Evolutionary conservation across 2,329 filamentous ascomycete genomes (phyloP).

Genomic region (Drechslerella stenobrocha): DNA sequence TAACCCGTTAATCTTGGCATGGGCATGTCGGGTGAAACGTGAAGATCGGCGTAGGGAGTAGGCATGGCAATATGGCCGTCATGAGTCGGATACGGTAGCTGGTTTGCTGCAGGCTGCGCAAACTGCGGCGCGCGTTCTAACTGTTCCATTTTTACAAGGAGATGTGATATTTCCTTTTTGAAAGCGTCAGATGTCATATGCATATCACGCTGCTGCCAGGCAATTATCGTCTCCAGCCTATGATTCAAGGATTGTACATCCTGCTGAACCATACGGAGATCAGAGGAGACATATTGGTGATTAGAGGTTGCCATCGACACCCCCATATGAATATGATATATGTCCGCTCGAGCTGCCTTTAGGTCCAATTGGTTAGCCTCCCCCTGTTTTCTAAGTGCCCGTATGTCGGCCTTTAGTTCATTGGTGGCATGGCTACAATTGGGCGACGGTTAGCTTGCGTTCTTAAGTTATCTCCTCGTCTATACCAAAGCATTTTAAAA

Average conservation of each 20-base stretch:
- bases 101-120: neutral
- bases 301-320: slow-evolving; percentile 23
- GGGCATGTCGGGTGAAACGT: slow-evolving; percentile 18
- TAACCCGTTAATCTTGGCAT: slow-evolving; percentile 20
- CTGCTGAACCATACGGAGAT: slow-evolving; percentile 30
- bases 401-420: slow-evolving; percentile 23
- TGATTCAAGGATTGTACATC: slow-evolving; percentile 34
- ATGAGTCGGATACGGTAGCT: slow-evolving; percentile 29
- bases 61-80: slow-evolving; percentile 30
- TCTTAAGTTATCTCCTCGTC: neutral
- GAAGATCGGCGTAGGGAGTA: slow-evolving; percentile 20
- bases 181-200: slow-evolving; percentile 31
- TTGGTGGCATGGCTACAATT: slow-evolving; percentile 27
- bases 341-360: slow-evolving; percentile 21
- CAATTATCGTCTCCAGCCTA: slow-evolving; percentile 40
- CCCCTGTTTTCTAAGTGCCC: slow-evolving; percentile 23
- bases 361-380: slow-evolving; percentile 35
- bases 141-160: slow-evolving; percentile 36
- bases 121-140: slow-evolving; percentile 18
- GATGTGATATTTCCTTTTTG: slow-evolving; percentile 30
- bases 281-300: slow-evolving; percentile 28
- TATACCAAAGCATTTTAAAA: neutral
- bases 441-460: slow-evolving; percentile 4
- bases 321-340: slow-evolving; percentile 32
- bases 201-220: slow-evolving; percentile 46